Conservation (phyloP, 805 yeast genomes). For the Candida taoyuanica region DNA sequence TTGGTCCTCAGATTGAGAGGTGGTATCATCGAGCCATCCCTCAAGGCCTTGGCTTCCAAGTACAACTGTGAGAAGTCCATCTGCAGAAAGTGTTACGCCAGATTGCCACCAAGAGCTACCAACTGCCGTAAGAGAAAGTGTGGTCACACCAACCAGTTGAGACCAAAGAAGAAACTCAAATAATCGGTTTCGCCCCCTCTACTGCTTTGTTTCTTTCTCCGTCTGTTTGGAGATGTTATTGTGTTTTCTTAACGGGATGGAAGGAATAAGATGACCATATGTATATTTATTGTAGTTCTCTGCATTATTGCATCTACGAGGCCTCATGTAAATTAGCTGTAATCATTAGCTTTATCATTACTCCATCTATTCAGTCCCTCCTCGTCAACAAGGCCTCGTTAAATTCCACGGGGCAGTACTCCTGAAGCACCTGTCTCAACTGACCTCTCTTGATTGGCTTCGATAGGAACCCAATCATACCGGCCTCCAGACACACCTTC, state of each 20-base stretch:
- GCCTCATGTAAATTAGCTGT: not conserved
- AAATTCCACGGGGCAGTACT: slow-evolving; percentile 25
- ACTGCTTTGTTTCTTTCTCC: slow-evolving; percentile 11
- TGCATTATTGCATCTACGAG: no score
- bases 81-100: slow-evolving; percentile 99
- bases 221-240: slow-evolving; percentile 4
- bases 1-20: slow-evolving; percentile 96
- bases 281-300: slow-evolving; percentile 4
- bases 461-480: slow-evolving; percentile 88
- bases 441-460: slow-evolving; percentile 80
- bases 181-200: slow-evolving; percentile 46
- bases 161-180: slow-evolving; percentile 99
- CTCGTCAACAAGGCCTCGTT: not conserved
- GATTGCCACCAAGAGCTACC: slow-evolving; percentile 99
- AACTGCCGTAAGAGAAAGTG: slow-evolving; percentile 99
- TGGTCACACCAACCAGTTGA: slow-evolving; percentile 99
- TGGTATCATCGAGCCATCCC: slow-evolving; percentile 99
- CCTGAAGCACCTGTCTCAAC: slow-evolving; percentile 47
- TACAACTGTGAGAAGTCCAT: slow-evolving; percentile 99
- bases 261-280: slow-evolving; percentile 12
- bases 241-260: slow-evolving; percentile 1
- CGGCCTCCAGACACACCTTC: slow-evolving; percentile 78
- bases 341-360: not conserved
- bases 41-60: slow-evolving; percentile 98
- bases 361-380: not conserved